phyloP scores from a whole-genome alignment of 164 flowering plant species.

The Aristolochia californica region DNA sequence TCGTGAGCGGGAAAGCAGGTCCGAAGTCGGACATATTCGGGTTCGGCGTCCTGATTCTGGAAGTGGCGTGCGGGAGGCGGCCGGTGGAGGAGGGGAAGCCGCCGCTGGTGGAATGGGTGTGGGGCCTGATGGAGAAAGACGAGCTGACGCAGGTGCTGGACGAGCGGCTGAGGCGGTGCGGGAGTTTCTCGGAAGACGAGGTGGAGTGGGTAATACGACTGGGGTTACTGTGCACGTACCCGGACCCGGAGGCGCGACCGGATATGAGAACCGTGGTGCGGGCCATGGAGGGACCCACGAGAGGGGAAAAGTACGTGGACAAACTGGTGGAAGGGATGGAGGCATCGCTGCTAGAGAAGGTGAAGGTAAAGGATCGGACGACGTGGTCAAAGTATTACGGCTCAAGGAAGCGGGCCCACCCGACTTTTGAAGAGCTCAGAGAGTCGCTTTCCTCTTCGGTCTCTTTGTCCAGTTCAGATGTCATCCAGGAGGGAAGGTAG shows the following conservation, averaged over 20 bases:
- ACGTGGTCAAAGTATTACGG: constrained; percentile 15
- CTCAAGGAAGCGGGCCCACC: constrained; percentile 11
- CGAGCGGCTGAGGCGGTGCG: constrained; percentile 12
- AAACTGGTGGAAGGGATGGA: constrained; percentile 16
- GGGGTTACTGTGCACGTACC: constrained; percentile 32
- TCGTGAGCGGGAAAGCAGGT: constrained; percentile 32
- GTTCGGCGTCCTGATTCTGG: constrained; percentile 35
- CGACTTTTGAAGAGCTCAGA: constrained; percentile 24
- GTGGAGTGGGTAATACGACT: constrained; percentile 27
- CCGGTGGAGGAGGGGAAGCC: constrained; percentile 30
- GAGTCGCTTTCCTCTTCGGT: constrained; percentile 12
- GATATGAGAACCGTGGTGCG: constrained; percentile 34
- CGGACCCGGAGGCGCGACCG: constrained; percentile 31
- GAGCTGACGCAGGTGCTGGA: constrained; percentile 25
- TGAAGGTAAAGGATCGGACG: constrained; percentile 8
- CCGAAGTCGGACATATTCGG: constrained; percentile 36
- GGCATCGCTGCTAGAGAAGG: constrained; percentile 15
- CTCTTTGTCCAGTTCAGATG: constrained; percentile 20
- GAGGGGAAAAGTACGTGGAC: neutral
- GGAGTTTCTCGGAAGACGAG: constrained; percentile 15
- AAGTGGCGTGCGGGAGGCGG: constrained; percentile 29
- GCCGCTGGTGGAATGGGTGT: constrained; percentile 30
- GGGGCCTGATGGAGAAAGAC: constrained; percentile 25
- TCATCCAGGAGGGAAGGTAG: constrained; percentile 24
- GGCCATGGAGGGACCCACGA: constrained; percentile 18